Conservation (phyloP, 2,329 filamentous ascomycete genomes). For the Neurospora sp. region DNA sequence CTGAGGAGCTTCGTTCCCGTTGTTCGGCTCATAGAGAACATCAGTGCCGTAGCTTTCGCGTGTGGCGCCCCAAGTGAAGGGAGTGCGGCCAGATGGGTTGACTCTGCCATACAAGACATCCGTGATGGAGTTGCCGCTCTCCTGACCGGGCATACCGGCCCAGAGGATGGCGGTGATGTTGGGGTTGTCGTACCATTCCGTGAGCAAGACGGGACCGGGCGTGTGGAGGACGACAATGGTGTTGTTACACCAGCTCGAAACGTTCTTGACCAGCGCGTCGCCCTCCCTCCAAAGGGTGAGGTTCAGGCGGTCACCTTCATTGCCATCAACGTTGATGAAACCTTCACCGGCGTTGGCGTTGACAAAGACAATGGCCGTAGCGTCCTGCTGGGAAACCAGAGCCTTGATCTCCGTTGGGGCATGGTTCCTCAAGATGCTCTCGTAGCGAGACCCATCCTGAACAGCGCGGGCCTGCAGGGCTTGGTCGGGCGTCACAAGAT, state of each 20-base stretch:
- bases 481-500: conserved; percentile 63
- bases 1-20: conserved; percentile 57
- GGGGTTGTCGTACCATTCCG: conserved; percentile 62
- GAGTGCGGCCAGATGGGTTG: conserved; percentile 67
- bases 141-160: conserved; percentile 74
- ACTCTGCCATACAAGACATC: conserved; percentile 77
- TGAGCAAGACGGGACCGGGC: conserved; percentile 67
- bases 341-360: conserved; percentile 83
- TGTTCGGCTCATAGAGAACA: conserved; percentile 60
- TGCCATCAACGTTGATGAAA: conserved; percentile 73
- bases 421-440: conserved; percentile 59
- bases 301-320: conserved; percentile 84
- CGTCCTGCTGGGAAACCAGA: conserved; percentile 52
- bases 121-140: conserved; percentile 68
- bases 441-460: conserved; percentile 48
- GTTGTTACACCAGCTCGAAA: conserved; percentile 70
- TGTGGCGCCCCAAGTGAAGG: conserved; percentile 69
- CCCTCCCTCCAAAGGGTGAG: conserved; percentile 81
- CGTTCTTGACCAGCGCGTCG: conserved; percentile 71
- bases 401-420: conserved; percentile 50
- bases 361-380: conserved; percentile 76
- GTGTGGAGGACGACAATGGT: conserved; percentile 89
- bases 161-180: conserved; percentile 81
- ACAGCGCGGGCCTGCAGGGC: conserved; percentile 57
- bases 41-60: conserved; percentile 59